A percentile compares a stretch with the other conserved stretches of the same genome.
Conservation (phyloP, 1,284 basidiomycete species). For the Malassezia sympodialis region DNA sequence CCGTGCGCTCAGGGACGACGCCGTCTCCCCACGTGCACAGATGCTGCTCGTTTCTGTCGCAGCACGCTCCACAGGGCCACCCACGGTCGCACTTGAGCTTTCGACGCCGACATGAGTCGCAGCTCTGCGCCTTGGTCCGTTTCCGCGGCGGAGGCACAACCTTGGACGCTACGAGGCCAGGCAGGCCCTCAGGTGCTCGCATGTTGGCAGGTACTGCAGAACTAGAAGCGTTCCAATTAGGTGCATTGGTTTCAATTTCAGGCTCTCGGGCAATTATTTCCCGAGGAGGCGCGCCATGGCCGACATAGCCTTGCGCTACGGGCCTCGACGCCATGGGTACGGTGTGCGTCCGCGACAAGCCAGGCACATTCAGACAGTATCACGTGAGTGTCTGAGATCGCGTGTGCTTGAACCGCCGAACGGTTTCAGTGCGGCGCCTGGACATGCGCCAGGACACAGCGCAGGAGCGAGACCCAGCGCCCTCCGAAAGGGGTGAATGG, state of each 20-base stretch:
- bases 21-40: conserved; percentile 39
- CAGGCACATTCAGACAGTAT: too few relatives aligned
- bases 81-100: conserved; percentile 41
- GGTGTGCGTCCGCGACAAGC: neutral
- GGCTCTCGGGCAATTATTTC: too few relatives aligned
- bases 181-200: neutral
- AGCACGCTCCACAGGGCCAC: conserved; percentile 42
- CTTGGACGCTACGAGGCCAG: neutral
- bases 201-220: too few relatives aligned
- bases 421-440: neutral
- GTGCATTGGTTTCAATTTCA: too few relatives aligned
- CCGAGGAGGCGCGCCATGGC: neutral
- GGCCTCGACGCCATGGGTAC: neutral
- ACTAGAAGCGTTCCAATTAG: too few relatives aligned
- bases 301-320: neutral
- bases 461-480: neutral
- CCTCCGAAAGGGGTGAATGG: neutral
- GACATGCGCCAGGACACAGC: neutral
- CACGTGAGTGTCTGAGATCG: neutral
- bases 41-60: conserved; percentile 40
- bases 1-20: conserved; percentile 27
- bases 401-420: neutral
- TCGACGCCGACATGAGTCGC: conserved; percentile 34
- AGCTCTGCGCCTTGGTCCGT: conserved; percentile 36
- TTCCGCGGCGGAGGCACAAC: conserved; percentile 17